Evolutionary conservation across 495 filamentous ascomycete genomes (phyloP).

Genomic region (Halenospora varia): DNA sequence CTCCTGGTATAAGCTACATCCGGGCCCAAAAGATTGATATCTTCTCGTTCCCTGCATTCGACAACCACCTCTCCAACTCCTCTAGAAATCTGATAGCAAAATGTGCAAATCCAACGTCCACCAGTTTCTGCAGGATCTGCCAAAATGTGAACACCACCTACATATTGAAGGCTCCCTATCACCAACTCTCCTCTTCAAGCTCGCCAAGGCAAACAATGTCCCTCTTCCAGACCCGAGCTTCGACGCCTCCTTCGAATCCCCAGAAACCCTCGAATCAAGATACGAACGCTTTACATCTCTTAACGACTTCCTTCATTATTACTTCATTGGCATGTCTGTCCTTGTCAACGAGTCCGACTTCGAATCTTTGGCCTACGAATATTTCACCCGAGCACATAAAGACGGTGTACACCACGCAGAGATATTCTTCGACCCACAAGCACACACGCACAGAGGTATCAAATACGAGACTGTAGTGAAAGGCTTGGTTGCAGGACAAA

Average conservation of each 20-base stretch:
- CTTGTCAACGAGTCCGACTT: constrained; percentile 60
- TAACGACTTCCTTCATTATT: constrained; percentile 75
- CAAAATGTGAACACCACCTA: constrained; percentile 79
- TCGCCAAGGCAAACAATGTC: constrained; percentile 60
- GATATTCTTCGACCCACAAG: constrained; percentile 78
- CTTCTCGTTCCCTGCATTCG: too few species aligned
- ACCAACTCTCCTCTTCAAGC: constrained; percentile 62
- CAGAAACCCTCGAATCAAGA: constrained; percentile 51
- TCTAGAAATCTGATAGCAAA: constrained; percentile 14
- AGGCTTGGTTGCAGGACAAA: constrained; percentile 55
- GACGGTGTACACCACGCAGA: constrained; percentile 72
- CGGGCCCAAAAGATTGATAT: too few species aligned
- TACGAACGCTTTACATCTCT: constrained; percentile 64
- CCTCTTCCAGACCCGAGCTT: constrained; percentile 49
- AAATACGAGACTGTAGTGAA: constrained; percentile 53
- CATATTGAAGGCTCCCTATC: constrained; percentile 71
- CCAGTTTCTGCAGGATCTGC: constrained; percentile 59
- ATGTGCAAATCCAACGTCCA: constrained; percentile 41
- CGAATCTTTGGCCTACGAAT: constrained; percentile 68
- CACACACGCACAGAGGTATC: constrained; percentile 61
- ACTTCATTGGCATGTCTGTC: constrained; percentile 72
- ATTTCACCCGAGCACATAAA: constrained; percentile 59
- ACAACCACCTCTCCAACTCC: too few species aligned
- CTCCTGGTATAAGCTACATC: too few species aligned
- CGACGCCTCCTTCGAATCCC: constrained; percentile 57